A percentile compares a stretch with the other conserved stretches of the same genome.
Conservation (phyloP, 768 basidiomycete species). For the Agaricus blazei region DNA sequence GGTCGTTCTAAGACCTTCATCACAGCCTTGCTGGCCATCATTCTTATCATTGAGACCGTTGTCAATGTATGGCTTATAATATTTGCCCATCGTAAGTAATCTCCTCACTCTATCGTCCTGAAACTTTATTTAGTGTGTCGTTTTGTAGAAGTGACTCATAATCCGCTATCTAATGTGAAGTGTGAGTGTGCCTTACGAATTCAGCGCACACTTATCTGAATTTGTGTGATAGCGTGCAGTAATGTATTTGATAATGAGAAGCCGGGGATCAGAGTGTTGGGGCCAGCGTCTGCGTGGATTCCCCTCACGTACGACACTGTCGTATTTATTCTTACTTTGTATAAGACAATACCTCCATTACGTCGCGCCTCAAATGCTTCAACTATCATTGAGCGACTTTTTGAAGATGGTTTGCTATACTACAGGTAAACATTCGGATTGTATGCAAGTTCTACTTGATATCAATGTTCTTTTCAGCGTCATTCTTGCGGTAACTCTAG, state of each 20-base stretch:
- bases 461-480: constrained; percentile 21
- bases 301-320: constrained; percentile 45
- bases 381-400: constrained; percentile 35
- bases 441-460: neutral
- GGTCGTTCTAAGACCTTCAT: constrained; percentile 22
- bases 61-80: constrained; percentile 54
- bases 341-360: constrained; percentile 31
- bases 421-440: constrained; percentile 27
- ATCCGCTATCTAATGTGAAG: constrained; percentile 29
- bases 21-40: constrained; percentile 19
- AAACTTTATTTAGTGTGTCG: neutral
- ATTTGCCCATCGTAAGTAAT: constrained; percentile 39
- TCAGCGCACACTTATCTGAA: neutral
- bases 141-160: constrained; percentile 35
- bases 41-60: constrained; percentile 40
- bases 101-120: neutral
- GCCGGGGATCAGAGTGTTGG: constrained; percentile 27
- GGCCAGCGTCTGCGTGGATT: constrained; percentile 47
- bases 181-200: constrained; percentile 17
- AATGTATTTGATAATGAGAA: constrained; percentile 31
- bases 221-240: constrained; percentile 27
- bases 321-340: constrained; percentile 33
- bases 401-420: constrained; percentile 43
- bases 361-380: constrained; percentile 22
- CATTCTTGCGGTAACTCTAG: constrained; percentile 39